Base-by-base conservation (phyloP, 768 basidiomycete genomes). In the Tylopilus sp. region DNA sequence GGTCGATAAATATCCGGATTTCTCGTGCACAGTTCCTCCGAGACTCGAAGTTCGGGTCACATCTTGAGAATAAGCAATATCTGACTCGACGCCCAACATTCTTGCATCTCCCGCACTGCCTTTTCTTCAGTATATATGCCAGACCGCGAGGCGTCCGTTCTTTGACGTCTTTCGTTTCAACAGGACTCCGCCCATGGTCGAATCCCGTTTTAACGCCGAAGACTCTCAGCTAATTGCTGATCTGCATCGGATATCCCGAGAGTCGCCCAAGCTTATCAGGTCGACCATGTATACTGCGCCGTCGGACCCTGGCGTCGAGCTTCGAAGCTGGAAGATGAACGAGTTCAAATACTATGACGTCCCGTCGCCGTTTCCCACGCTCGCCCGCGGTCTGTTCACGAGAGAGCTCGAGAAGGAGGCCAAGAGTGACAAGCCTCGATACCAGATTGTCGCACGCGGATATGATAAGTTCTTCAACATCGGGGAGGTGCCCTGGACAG, bases 401-500 rank as follows among this genome's bases (percentile, higher is more conserved):
- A 69, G 74, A 12, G 79, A 87, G 30, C 50, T 78, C 14, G 52
- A 67, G 8, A 65, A 73, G 16, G 58, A 67, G 47, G 56, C 53
- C 2, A 54, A 67, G 50, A 63, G 68, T 38, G 68, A 63, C 34
- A 72, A 68, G 77, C 61, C 55, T 44, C 66, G 64, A 48, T 70
- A 76, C 54, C 74, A 85, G 51, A 94, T 99, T 52, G 84, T 97
- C 2, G 87, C 81, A 0, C 76, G 97, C 42, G 97, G 96, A 0
- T 98, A 99, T 66, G 97, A 98, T 76, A 99, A 99, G 74, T 98
- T 99, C 72, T 98, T 98, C 77, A 98, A 97, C 66, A 91, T 97
- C 28, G 91, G 86, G 4, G 97, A 99, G 69, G 92, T 98, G 6
- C 90, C 87, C 3, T 98, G 95, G 93, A 95, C 88, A 1, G 84